phyloP scores from a whole-genome alignment of 306 rosid species.

The Bauhinia variegata region DNA sequence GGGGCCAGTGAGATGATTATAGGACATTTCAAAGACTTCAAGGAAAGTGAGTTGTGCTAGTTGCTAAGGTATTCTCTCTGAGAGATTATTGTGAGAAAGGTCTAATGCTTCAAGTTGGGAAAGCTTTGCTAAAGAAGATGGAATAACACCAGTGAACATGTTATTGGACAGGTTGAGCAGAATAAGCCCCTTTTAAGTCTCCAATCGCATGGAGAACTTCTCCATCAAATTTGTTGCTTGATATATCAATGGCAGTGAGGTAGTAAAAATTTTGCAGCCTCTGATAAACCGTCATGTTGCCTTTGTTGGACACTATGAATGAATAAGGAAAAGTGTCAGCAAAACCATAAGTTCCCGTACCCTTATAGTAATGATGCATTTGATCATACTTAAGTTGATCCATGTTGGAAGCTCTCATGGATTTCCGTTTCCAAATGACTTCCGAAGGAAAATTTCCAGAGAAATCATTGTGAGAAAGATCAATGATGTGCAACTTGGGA shows the following conservation, averaged over 20 bases:
- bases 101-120: constrained; percentile 35
- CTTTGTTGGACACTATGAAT: constrained; percentile 26
- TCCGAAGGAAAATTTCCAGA: constrained; percentile 17
- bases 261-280: neutral
- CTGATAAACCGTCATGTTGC: neutral
- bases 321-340: neutral
- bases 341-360: too few species aligned
- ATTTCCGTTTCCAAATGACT: constrained; percentile 1
- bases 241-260: constrained; percentile 32
- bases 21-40: constrained; percentile 32
- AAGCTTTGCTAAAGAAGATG: constrained; percentile 36
- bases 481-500: constrained; percentile 38
- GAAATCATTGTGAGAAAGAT: constrained; percentile 34
- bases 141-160: constrained; percentile 30
- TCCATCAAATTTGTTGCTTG: constrained; percentile 38
- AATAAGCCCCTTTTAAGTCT: constrained; percentile 14
- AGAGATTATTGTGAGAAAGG: constrained; percentile 32
- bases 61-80: constrained; percentile 33
- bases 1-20: constrained; percentile 29
- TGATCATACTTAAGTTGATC: constrained; percentile 4
- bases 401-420: neutral
- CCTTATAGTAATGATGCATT: neutral
- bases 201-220: constrained; percentile 27
- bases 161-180: constrained; percentile 35
- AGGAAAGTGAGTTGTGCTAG: constrained; percentile 30